Conservation (phyloP, 768 basidiomycete genomes). For the Phanerodontia chrysosporium region DNA sequence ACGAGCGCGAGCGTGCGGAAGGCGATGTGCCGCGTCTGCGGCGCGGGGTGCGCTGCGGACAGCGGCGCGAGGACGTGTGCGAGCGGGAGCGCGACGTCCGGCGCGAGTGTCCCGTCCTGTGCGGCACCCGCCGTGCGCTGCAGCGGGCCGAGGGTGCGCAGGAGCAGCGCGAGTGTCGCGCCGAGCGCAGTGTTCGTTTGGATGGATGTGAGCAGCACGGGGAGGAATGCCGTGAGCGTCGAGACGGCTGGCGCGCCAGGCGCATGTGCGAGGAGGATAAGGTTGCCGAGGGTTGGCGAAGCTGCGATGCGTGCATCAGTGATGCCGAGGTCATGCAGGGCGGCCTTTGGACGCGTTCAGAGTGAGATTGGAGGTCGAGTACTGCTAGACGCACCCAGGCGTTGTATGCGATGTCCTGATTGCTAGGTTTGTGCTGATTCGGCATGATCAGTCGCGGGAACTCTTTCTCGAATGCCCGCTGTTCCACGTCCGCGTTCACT, state of each 20-base stretch:
- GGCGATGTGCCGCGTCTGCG: slow-evolving; percentile 51
- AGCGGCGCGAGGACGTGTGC: slow-evolving; percentile 48
- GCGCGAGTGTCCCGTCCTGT: slow-evolving; percentile 32
- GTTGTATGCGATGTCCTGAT: neutral
- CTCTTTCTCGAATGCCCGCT: slow-evolving; percentile 15
- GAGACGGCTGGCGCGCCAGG: slow-evolving; percentile 10
- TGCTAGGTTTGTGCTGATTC: neutral
- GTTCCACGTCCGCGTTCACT: slow-evolving; percentile 9
- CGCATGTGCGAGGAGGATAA: slow-evolving; percentile 26
- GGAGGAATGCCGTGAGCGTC: slow-evolving; percentile 16
- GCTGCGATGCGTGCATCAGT: slow-evolving; percentile 2
- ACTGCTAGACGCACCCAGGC: slow-evolving; percentile 15
- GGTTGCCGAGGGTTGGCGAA: slow-evolving; percentile 13
- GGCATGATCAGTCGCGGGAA: slow-evolving; percentile 17
- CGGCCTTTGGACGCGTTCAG: slow-evolving; percentile 1
- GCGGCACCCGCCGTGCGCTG: too few relatives aligned
- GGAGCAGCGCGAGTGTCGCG: slow-evolving; percentile 55
- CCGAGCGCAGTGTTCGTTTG: slow-evolving; percentile 53
- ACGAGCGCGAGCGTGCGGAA: slow-evolving; percentile 58
- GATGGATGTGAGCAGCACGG: slow-evolving; percentile 30
- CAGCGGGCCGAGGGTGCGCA: slow-evolving; percentile 28
- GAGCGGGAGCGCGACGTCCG: slow-evolving; percentile 46
- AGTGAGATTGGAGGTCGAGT: too few relatives aligned
- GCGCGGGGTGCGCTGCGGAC: slow-evolving; percentile 59
- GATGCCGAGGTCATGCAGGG: slow-evolving; percentile 22